Base-by-base conservation (phyloP, 257 asterid genomes). In the Haberlea rhodopensis region DNA sequence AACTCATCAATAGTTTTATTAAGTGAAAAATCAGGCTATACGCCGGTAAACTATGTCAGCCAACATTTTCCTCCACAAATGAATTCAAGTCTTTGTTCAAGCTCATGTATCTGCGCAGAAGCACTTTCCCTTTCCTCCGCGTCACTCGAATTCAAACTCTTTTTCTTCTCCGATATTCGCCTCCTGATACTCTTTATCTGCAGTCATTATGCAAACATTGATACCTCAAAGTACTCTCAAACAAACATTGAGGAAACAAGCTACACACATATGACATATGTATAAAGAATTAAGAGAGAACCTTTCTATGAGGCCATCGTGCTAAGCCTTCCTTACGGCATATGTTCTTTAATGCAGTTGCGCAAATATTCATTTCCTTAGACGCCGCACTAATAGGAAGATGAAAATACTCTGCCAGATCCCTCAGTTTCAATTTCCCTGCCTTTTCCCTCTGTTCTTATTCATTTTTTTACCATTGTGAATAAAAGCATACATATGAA, bases 301-400 rank as follows among this genome's bases (percentile, higher is more conserved):
- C 92, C 92, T 79, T 80, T 82, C 91, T 69, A 21, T 79, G 62
- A 1, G 96, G 94, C 96, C 96, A 88, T 67, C 87, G 84, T 4
- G 0, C 0, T 74, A 89, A 25, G 57, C 88, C 90, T 71, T 40
- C 85, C 57, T 77, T 76, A 5, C 96, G 78, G 60, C 96, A 89
- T 48, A 81, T 76, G 32, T 72, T 71, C 81, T 89, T 89, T 69
- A 85, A 65, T 31, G 91, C 90, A n/a, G 91, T 78, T 3, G 83
- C 71, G 60, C 95, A 84, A 0, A 88, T 53, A 0, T 72, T 77
- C 78, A 86, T 19, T 63, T 71, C 62, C 75, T 67, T 67, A 1
- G 88, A 73, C 0, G 87, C 91, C 4, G 1, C 69, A 2, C 27
- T 72, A 22, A 83, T 69, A 0, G 87, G 81, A 53, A 89, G 87